Percentiles rank a stretch among this genome's conserved stretches.
phyloP scores from a whole-genome alignment of 177 flowering plant genomes.

The Vitis hybrid region DNA sequence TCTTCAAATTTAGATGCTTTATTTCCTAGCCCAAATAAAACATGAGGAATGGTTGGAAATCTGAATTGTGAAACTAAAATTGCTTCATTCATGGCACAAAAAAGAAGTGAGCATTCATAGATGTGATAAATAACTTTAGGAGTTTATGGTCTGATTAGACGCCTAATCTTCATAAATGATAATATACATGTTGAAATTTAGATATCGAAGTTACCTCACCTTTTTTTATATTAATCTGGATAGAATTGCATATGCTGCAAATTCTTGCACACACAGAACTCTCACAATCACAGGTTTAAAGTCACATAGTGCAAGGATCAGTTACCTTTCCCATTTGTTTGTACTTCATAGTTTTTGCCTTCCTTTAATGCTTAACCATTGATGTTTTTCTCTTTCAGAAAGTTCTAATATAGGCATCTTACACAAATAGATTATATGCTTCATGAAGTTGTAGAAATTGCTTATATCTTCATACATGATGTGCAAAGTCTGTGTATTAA shows the following conservation, averaged over 20 bases:
- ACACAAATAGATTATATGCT: constrained; percentile 45
- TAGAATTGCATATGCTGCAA: too few species aligned
- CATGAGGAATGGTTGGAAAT: constrained; percentile 6
- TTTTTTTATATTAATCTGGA: too few species aligned
- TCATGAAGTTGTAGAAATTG: constrained; percentile 44
- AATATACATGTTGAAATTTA: too few species aligned
- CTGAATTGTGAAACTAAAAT: constrained; percentile 10
- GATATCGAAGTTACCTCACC: too few species aligned
- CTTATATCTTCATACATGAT: constrained; percentile 38
- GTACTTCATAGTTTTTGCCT: neutral
- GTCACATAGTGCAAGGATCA: too few species aligned
- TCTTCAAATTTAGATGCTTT: constrained; percentile 19
- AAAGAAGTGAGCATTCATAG: constrained; percentile 24
- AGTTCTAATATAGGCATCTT: constrained; percentile 34
- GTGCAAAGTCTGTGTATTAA: constrained; percentile 17
- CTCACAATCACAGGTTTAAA: too few species aligned
- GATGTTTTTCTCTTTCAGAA: constrained; percentile 20
- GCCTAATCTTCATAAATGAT: too few species aligned
- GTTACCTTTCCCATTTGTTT: neutral
- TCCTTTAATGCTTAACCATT: neutral
- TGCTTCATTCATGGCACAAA: constrained; percentile 38
- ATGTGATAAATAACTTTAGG: neutral
- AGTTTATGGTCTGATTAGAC: too few species aligned
- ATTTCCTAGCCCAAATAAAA: constrained; percentile 9
- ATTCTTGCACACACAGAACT: too few species aligned